Evolutionary conservation across 78 protist species (phyloP), one percentile per base, ranked within the genome.

Genomic region (Protostelium mycophagum): DNA sequence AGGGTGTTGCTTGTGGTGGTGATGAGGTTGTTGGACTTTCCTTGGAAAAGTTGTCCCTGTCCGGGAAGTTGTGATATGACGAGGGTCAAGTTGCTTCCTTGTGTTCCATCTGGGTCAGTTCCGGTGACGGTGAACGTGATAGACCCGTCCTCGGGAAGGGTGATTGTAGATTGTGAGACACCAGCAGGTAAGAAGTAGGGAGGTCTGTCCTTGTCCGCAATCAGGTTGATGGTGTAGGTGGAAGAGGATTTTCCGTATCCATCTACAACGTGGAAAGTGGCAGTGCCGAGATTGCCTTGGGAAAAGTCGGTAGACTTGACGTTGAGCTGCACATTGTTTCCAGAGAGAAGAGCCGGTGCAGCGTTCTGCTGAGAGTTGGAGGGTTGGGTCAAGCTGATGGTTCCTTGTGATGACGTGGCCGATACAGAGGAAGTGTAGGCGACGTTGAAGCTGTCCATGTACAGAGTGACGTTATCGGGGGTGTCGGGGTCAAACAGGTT

Each of bases 31-130:
- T 29, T 37, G 63, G 86, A 35, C 28, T 0, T 1, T 1, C 35
- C 9, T 5, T 31, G 34, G 1, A 39, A 10, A 0, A 88, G 9
- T 0, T 10, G 51, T 10, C 90, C 90, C n/a, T 34, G 1, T 0
- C 28, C 0, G 83, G 90, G 90, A 1, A 86, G 1, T 1, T 37
- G 28, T 1, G 28, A 83, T 31, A 88, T n/a, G 9, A n/a, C 10
- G 1, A 25, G 1, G 23, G 10, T 0, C 36, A 84, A 51, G 9
- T 5, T 5, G 0, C 38, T 0, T 37, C 86, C 91, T 0, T 34
- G 86, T 0, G 51, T 83, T 5, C 86, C 28, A 63, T 89, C 91
- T 35, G 86, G 36, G 36, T 89, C 91, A 16, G 39, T 84, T 29
- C 91, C 91, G 23, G 25, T 10, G 87, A 89, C 35, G 5, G 25